phyloP scores from a whole-genome alignment of 164 flowering plant genomes.

The Hamamelis virginiana region DNA sequence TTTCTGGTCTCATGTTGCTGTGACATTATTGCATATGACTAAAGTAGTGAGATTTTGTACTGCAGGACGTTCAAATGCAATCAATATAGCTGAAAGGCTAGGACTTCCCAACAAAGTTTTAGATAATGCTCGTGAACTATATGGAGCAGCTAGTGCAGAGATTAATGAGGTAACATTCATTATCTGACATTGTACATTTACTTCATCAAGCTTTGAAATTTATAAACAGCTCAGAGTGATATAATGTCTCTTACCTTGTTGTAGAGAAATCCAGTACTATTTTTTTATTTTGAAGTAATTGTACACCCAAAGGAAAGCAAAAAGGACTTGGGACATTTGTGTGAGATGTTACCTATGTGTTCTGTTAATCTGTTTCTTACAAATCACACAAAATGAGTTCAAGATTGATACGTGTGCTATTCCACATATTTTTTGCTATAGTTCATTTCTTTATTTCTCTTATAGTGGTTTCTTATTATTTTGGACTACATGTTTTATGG shows the following conservation, averaged over 20 bases:
- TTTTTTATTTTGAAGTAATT: neutral
- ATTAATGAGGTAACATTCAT: constrained; percentile 65
- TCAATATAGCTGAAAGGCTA: constrained; percentile 81
- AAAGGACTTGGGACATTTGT: constrained; percentile 3
- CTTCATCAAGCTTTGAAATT: too few species aligned
- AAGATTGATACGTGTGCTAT: neutral
- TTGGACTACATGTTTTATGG: neutral
- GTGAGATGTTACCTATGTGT: too few species aligned
- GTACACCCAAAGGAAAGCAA: neutral
- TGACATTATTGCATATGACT: constrained; percentile 3
- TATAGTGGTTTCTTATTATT: neutral
- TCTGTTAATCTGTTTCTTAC: neutral
- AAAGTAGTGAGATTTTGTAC: constrained; percentile 5
- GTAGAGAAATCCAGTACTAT: neutral
- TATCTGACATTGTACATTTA: too few species aligned
- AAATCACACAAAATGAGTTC: neutral
- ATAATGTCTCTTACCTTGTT: neutral
- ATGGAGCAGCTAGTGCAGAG: constrained; percentile 87
- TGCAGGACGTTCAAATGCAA: constrained; percentile 94
- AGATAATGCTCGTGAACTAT: constrained; percentile 65
- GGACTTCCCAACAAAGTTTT: constrained; percentile 62
- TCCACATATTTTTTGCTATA: neutral
- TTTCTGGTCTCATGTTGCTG: neutral
- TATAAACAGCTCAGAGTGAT: too few species aligned
- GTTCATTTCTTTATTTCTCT: neutral